phyloP scores from a whole-genome alignment of 768 basidiomycete species.

The Myochromella boudieri region DNA sequence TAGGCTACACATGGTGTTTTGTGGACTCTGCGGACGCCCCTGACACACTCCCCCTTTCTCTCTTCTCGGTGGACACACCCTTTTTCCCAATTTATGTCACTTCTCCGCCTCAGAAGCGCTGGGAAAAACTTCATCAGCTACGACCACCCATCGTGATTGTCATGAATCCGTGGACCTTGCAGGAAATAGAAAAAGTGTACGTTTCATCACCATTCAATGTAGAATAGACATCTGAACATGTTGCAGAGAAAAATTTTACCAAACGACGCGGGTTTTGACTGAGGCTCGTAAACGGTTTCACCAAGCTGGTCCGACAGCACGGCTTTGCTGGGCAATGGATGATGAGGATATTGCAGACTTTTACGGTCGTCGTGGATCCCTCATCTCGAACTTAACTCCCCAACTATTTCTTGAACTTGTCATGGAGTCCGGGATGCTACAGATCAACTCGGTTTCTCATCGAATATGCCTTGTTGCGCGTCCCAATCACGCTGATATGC shows the following conservation, averaged over 20 bases:
- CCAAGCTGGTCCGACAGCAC: neutral
- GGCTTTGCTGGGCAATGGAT: neutral
- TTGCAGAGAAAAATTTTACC: neutral
- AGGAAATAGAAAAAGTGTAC: neutral
- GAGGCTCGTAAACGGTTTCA: neutral
- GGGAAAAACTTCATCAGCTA: constrained; percentile 6
- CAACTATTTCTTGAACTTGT: neutral
- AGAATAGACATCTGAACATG: neutral
- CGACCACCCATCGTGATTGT: constrained; percentile 2
- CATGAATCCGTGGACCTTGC: constrained; percentile 16
- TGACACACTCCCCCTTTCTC: neutral
- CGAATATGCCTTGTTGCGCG: neutral
- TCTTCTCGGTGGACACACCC: constrained; percentile 3
- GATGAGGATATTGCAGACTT: neutral
- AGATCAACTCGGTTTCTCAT: neutral
- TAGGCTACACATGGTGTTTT: neutral
- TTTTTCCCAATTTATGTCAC: constrained; percentile 15
- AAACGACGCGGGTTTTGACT: neutral
- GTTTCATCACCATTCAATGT: neutral
- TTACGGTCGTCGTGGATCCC: neutral
- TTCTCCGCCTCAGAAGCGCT: constrained; percentile 6
- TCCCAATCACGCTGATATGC: neutral
- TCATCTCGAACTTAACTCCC: neutral
- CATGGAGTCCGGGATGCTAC: neutral
- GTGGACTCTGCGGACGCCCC: neutral